Base-by-base conservation (phyloP, 768 basidiomycete species). In the Mycena haematopus region DNA sequence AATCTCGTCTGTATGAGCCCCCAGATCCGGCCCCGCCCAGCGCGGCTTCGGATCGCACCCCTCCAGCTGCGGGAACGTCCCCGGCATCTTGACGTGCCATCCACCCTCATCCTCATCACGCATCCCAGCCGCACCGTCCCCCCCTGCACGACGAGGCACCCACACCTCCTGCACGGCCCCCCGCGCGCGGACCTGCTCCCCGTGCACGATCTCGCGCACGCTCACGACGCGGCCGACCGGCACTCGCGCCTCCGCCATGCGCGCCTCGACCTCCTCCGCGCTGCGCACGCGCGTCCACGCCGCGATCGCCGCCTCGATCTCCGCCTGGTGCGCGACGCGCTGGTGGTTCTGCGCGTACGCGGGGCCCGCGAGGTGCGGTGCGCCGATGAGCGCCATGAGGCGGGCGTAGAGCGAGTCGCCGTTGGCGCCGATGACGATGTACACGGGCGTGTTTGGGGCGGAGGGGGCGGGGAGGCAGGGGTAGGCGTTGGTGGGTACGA, bases 401-500 rank as follows among this genome's bases (percentile, higher is more conserved):
- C 86, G 84, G 60, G 76, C 81, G 77, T 90, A 91, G 70, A 91
- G 82, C 3, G 85, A 80, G 71, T 90, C 89, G 0, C 86, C 87
- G 66, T 91, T 91, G 27, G 86, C 88, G 38, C 88, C 89, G 66
- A 91, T 89, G 67, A 91, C 86, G 56, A 89, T 78, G 69, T 86
- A 90, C 5, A 80, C 79, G 0, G 83, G 83, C 0, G 74, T 72
- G 1, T 68, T 60, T 2, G 81, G 78, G 0, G 81, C 62, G 36
- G 77, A 62, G 15, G 78, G 73, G 13, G 82, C 76, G 9, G 87
- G 82, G 25, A 80, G 77, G 74, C 88, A 90, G 4, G 88, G 88
- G 70, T 89, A 89, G 6, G 88, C 88, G 67, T 90, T 90, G 11
- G 88, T 90, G 0, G 89, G 88, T 9, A 90, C 89, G 40, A 91